A percentile compares a stretch with the other conserved stretches of the same genome.
Evolutionary conservation across 1,284 basidiomycete species (phyloP).

Genomic region (Malassezia japonica): DNA sequence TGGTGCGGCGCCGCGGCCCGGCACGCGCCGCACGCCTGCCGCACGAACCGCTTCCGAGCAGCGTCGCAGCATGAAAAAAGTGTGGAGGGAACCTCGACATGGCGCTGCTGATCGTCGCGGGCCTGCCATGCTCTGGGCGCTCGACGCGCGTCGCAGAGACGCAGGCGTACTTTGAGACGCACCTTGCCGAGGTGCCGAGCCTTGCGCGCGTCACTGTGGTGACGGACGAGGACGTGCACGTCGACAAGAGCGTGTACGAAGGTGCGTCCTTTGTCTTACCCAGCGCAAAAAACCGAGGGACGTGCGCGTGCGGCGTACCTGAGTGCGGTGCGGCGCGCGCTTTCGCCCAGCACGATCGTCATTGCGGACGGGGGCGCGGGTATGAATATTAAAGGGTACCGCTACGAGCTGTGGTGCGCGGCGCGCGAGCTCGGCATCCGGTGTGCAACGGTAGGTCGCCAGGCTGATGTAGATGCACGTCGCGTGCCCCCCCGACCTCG

Average conservation of each 20-base stretch:
- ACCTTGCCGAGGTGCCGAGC: slow-evolving; percentile 52
- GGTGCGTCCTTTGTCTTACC: not conserved
- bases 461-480: slow-evolving; percentile 52
- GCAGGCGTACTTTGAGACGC: slow-evolving; percentile 56
- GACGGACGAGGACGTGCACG: slow-evolving; percentile 65
- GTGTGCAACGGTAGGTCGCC: slow-evolving; percentile 67
- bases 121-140: slow-evolving; percentile 81
- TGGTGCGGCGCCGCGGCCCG: not conserved
- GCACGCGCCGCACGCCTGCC: no score
- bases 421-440: slow-evolving; percentile 76
- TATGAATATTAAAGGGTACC: slow-evolving; percentile 90
- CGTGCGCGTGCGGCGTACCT: slow-evolving; percentile 78
- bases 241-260: slow-evolving; percentile 60
- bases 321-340: slow-evolving; percentile 67
- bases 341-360: slow-evolving; percentile 65
- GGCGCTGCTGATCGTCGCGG: slow-evolving; percentile 89
- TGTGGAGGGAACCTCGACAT: slow-evolving; percentile 51
- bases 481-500: slow-evolving; percentile 57
- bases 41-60: not conserved
- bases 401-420: slow-evolving; percentile 95
- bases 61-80: not conserved
- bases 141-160: slow-evolving; percentile 64
- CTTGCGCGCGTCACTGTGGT: slow-evolving; percentile 55
- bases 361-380: slow-evolving; percentile 68
- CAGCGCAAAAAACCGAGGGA: slow-evolving; percentile 77